Base-by-base conservation (phyloP, 1,139 yeast species). In the Pichiaceae sp. region DNA sequence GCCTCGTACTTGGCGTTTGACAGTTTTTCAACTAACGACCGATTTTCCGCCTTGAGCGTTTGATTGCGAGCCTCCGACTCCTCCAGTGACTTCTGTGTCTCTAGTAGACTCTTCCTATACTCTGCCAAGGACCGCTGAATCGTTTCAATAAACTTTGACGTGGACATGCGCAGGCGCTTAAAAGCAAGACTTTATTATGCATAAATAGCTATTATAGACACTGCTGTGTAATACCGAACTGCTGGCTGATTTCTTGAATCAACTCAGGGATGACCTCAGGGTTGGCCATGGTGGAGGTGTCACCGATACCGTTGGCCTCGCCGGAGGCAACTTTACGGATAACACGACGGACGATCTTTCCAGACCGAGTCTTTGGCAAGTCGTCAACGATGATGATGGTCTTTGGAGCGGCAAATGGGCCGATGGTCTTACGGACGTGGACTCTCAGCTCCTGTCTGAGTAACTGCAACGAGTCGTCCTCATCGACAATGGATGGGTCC, bases 331-430 rank as follows among this genome's bases (percentile, higher is more conserved):
- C 70, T 71, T 91, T 91, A 70, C 98, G 81, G 65, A 91, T 74
- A 52, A 91, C 84, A 70, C 98, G 84, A 73, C 98, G 83, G 95
- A 91, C 89, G 61, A 91, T 89, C 75, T 91, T 91, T 55, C 98
- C 98, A 23, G 96, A 86, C 68, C 98, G 78, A 26, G 98, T 91
- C 75, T 87, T 89, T 63, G 98, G 98, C 62, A 91, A 75, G 57
- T 91, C 98, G 42, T 72, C 75, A 39, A 91, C 96, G 45, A 87
- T 68, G 45, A 89, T 76, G 39, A 89, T 89, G 32, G 83, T 70
- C 68, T 89, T 89, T 61, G 98, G 98, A 41, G 97, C 95, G 32
- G 98, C 98, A 64, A 91, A 91, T 39, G 98, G 98, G 39, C 98
- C 98, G 59, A 91, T 91, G 57, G 81, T 86, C 58, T 82, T 80